Percentiles rank a stretch among this genome's conserved stretches.
Evolutionary conservation across 768 basidiomycete genomes (phyloP).

Genomic region (Termitomyces sp.): DNA sequence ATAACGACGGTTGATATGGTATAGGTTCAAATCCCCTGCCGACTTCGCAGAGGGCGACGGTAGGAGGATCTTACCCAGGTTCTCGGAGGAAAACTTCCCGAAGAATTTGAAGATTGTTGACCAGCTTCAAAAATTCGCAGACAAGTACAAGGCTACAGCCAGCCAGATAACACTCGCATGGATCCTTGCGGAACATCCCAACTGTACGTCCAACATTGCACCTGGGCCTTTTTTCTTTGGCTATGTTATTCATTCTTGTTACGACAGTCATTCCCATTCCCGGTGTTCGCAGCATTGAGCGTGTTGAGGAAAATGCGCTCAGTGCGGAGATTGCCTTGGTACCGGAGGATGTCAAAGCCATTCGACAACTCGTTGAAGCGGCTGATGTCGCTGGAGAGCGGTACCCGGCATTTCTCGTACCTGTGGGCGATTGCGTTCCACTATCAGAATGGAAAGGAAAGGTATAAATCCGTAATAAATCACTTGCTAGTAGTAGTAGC

Average conservation of each 20-base stretch:
- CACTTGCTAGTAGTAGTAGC: background rate
- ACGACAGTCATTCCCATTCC: slow-evolving; percentile 1
- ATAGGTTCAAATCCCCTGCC: slow-evolving; percentile 25
- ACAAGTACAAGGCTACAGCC: slow-evolving; percentile 29
- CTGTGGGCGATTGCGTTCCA: slow-evolving; percentile 17
- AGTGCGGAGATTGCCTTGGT: slow-evolving; percentile 14
- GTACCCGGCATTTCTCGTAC: slow-evolving; percentile 13
- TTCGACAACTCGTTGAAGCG: slow-evolving; percentile 14
- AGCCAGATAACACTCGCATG: slow-evolving; percentile 43
- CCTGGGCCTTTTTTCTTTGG: background rate
- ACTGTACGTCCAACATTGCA: slow-evolving; percentile 8
- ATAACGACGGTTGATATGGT: slow-evolving; percentile 2
- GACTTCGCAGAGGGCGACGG: slow-evolving; percentile 37
- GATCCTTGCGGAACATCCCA: slow-evolving; percentile 29
- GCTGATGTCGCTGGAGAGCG: slow-evolving; percentile 18
- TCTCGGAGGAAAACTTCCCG: slow-evolving; percentile 38
- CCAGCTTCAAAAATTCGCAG: slow-evolving; percentile 27
- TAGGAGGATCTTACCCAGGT: slow-evolving; percentile 29
- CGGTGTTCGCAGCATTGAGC: slow-evolving; percentile 2
- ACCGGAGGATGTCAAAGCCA: slow-evolving; percentile 17
- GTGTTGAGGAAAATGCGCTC: slow-evolving; percentile 20
- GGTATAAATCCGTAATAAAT: background rate
- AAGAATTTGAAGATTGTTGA: slow-evolving; percentile 34
- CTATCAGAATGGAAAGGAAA: slow-evolving; percentile 14
- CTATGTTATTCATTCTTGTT: background rate